A percentile compares a stretch with the other conserved stretches of the same genome.
Conservation (phyloP, 1,139 yeast genomes). For the Taphrina flavorubra region DNA sequence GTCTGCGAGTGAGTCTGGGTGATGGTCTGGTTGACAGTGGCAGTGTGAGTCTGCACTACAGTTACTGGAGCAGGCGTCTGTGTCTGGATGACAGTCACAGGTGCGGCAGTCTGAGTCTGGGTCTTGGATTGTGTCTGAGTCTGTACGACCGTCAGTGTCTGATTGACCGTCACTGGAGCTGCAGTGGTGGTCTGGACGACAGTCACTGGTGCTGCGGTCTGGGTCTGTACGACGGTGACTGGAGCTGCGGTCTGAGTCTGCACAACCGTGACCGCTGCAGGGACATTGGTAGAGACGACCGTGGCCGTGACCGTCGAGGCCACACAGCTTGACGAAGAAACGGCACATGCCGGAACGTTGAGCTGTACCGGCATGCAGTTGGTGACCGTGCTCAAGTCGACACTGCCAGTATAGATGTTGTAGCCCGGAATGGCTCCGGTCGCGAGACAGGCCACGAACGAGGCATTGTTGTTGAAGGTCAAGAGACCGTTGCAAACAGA, state of each 20-base stretch:
- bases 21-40: constrained; percentile 9
- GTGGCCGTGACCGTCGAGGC: constrained; percentile 25
- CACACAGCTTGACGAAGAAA: constrained; percentile 12
- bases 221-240: constrained; percentile 2
- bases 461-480: constrained; percentile 21
- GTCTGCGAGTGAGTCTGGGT: constrained; percentile 9
- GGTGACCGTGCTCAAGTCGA: constrained; percentile 25
- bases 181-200: constrained; percentile 9
- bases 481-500: constrained; percentile 27
- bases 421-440: constrained; percentile 29
- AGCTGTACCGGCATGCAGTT: constrained; percentile 22
- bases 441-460: constrained; percentile 30
- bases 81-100: constrained; percentile 14
- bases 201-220: constrained; percentile 10
- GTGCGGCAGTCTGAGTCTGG: constrained; percentile 11
- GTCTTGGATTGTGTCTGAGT: constrained; percentile 59
- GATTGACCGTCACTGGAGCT: neutral
- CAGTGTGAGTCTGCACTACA: constrained; percentile 10
- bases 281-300: constrained; percentile 56
- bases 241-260: constrained; percentile 14
- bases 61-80: constrained; percentile 15
- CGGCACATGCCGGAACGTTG: constrained; percentile 16
- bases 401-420: constrained; percentile 21
- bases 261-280: constrained; percentile 50
- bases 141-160: constrained; percentile 51